phyloP scores from a whole-genome alignment of 1,139 yeast genomes.

The Saccharomyces hybrid region DNA sequence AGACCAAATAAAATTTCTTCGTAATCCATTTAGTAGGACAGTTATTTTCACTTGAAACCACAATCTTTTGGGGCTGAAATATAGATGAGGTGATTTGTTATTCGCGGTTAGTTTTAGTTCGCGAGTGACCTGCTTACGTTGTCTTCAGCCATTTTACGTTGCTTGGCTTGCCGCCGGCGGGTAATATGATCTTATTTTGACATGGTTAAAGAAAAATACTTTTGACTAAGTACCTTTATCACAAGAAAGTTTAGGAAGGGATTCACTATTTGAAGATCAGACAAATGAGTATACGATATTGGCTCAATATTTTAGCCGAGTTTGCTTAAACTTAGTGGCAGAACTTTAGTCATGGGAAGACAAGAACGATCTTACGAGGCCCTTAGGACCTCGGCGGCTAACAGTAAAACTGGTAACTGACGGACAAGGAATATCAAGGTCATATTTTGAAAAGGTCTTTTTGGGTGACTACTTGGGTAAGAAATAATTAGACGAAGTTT shows the following conservation, averaged over 20 bases:
- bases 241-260: neutral
- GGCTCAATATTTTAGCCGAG: neutral
- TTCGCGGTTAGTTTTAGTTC: neutral
- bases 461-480: neutral
- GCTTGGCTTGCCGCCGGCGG: neutral
- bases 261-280: neutral
- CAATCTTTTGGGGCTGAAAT: neutral
- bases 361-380: no score
- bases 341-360: neutral
- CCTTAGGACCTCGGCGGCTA: neutral
- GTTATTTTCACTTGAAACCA: neutral
- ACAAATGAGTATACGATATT: no score
- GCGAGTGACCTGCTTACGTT: neutral
- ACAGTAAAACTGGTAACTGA: neutral
- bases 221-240: no score
- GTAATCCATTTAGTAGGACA: conserved; percentile 23
- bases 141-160: neutral
- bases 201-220: neutral
- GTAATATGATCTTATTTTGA: neutral
- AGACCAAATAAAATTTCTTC: conserved; percentile 26
- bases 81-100: neutral
- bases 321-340: neutral
- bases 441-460: neutral
- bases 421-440: neutral
- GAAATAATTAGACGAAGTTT: neutral